Evolutionary conservation across 2,329 filamentous ascomycete species (phyloP), one percentile per base, ranked within the genome.

Genomic region (Pyrenochaeta sp.): DNA sequence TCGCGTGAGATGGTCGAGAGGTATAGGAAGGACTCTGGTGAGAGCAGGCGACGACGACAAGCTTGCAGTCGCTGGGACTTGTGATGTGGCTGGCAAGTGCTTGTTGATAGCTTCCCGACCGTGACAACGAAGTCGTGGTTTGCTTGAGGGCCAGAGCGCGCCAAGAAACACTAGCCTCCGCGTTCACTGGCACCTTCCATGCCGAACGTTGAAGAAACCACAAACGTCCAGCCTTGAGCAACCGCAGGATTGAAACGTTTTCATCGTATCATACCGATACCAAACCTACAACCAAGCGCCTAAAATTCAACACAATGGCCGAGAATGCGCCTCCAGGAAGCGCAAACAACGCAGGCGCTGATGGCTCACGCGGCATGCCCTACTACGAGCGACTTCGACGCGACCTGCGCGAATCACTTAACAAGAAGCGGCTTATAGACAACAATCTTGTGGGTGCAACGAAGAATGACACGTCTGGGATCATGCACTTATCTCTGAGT

Each of bases 331-430:
- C 79, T 14, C 75, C 74, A 10, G 59, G 63, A 45, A 71, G 74
- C 46, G 63, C 73, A 18, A 69, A 71, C 40, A 69, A 73, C 39
- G 60, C 73, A 4, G 66, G 66, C 15, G 70, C 76, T 23, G 82
- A 85, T 61, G 78, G 80, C 36, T 78, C 79, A 47, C 78, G 79
- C 56, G 78, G 82, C 52, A 71, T 78, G 45, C 87, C 88, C 15
- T 91, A 89, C 77, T 92, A 92, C 75, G 89, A 92, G 73, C 87
- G 88, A 68, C 81, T 90, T 42, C 83, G 89, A 54, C 82, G 84
- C 52, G 87, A 89, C 51, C 80, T 92, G 3, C 84, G 88, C 58
- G 84, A 88, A 50, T 86, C 88, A 2, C 77, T 92, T 7, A 80
- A 86, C 45, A 87, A 86, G 77, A 89, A 89, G 71, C 82, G 85